Base-by-base conservation (phyloP, 164 flowering plant genomes). In the Nelumbo lutea region DNA sequence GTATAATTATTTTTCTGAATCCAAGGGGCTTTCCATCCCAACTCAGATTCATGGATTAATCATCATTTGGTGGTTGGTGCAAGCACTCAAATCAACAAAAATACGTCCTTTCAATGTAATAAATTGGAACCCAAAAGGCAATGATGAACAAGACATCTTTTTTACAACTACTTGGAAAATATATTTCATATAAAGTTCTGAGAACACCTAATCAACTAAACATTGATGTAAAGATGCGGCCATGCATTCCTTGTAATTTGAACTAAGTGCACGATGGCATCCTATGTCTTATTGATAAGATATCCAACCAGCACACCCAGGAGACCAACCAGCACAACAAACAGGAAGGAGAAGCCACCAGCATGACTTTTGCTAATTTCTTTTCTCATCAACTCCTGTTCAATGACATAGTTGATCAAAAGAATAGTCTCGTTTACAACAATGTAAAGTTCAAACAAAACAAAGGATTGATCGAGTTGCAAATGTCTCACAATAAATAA, bases 341-440 rank as follows among this genome's bases (percentile, higher is more conserved):
- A 72, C 64, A 80, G 57, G 55, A 79, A 53, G 47, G 88, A 82
- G 74, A 80, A 69, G 41, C 85, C 80, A 52, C 80, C 77, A 41
- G 74, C 76, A 27, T 68, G 83, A 6, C 58, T 79, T 76, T 65
- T 81, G 81, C 84, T 82, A 13, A 71, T 60, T 70, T 84, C 87
- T 73, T 79, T 86, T 67, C 82, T 81, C 77, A 88, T 46, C 59
- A 83, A 59, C 41, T 86, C 92, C 92, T 88, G 85, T 60, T 64
- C 42, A 44, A 62, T 50, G 53, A 50, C 53, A 50, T 50, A 50
- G 53, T 50, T 50, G 8, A 6, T 50, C 9, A 50, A 3, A 6
- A 50, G 53, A 27, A 27, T 27, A 27, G 27, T 27, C 27, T 27
- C 27, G 27, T 27, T 27, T 27, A 27, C 27, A 27, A 27, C 27